A percentile compares a stretch with the other conserved stretches of the same genome.
Conservation (phyloP, 495 filamentous ascomycete species). For the Lindgomyces ingoldianus region DNA sequence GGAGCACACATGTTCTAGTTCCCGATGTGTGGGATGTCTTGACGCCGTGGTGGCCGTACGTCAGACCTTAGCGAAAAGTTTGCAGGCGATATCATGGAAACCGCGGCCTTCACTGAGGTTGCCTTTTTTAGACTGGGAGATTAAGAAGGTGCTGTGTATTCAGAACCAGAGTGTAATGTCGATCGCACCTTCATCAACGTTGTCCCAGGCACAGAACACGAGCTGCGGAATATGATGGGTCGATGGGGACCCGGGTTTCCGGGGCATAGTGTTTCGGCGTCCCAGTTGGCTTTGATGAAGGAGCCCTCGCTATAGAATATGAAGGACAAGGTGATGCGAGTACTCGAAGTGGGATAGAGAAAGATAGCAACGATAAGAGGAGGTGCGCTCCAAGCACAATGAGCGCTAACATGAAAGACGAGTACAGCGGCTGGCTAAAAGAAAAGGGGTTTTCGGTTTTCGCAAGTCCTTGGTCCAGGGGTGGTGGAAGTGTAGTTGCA, state of each 20-base stretch:
- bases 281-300: constrained; percentile 41
- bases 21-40: constrained; percentile 18
- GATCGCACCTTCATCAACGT: constrained; percentile 29
- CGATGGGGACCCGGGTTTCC: constrained; percentile 53
- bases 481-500: too few relatives aligned
- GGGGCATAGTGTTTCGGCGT: constrained; percentile 49
- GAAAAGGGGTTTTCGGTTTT: constrained; percentile 15
- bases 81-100: constrained; percentile 44
- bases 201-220: constrained; percentile 43
- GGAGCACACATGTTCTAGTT: constrained; percentile 13
- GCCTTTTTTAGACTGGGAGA: constrained; percentile 51
- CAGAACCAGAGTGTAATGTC: constrained; percentile 5
- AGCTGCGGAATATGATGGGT: constrained; percentile 42
- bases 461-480: constrained; percentile 8
- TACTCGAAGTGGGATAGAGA: background rate
- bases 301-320: too few relatives aligned
- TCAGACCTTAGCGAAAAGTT: constrained; percentile 11
- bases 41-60: constrained; percentile 19
- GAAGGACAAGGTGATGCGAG: background rate
- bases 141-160: constrained; percentile 41
- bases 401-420: constrained; percentile 9
- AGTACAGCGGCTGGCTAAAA: constrained; percentile 20
- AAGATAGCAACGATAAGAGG: background rate
- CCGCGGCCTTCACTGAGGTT: constrained; percentile 43
- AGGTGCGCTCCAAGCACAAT: constrained; percentile 5